Evolutionary conservation across 1,284 basidiomycete genomes (phyloP), one percentile per base, ranked within the genome.

Genomic region (Melampsora larici-populina): DNA sequence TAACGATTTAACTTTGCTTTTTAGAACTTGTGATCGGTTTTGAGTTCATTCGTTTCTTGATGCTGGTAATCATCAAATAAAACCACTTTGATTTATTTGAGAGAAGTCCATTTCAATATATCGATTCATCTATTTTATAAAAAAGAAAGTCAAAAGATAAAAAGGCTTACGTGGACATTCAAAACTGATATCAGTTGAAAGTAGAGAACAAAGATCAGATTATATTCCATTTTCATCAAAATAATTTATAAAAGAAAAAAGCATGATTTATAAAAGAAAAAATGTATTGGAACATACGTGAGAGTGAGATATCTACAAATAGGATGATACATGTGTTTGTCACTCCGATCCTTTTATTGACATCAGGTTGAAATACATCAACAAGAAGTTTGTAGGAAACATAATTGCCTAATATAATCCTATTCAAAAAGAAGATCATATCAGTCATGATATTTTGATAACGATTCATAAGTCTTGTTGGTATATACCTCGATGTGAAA

Each of bases 1-100:
- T 4, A 9, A 36, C 9, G 9, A 9, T 36, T 36, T 9, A 36
- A 36, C 9, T 36, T 36, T 36, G 9, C 36, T 36, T 36, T 36
- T 36, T 36, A 9, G 33, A 36, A 46, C 48, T 24, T 29, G 3
- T 36, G 36, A 36, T 36, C 3, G 36, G 36, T 36, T 36, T n/a
- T 40, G 18, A 36, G 36, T 36, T 48, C 26, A 76, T 62, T 63
- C 74, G 49, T 13, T 69, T 76, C 46, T 43, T 21, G 66, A 76
- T 65, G 40, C 74, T 76, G 43, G 65, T 7, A 63, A 76, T 69
- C 74, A 76, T 76, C 62, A 69, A 65, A 68, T 69, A 76, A 36
- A 76, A 76, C 74, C 74, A 76, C 74, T 76, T 31, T 17, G 40
- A 43, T 18, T n/a, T n/a, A n/a, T 33, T 33, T 36, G 40, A 18